Conservation (phyloP, 805 yeast genomes). For the Kodamaea laetipori region DNA sequence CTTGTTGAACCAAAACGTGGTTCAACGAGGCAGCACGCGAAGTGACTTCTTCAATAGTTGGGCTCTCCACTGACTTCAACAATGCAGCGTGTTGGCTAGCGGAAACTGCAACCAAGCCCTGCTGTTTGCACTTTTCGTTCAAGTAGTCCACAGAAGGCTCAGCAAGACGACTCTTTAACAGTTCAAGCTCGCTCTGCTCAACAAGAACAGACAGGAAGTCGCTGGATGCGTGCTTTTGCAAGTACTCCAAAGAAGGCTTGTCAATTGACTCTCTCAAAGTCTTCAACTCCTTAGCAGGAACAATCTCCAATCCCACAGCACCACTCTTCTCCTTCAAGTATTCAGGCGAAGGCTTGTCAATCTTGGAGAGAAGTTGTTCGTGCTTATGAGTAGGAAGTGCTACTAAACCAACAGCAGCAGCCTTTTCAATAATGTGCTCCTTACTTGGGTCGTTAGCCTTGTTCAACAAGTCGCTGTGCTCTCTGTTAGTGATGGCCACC, state of each 20-base stretch:
- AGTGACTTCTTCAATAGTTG: slow-evolving; percentile 32
- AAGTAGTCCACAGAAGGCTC: slow-evolving; percentile 1
- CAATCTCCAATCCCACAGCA: slow-evolving; percentile 7
- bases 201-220: slow-evolving; percentile 15
- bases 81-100: slow-evolving; percentile 16
- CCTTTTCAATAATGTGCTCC: slow-evolving; percentile 17
- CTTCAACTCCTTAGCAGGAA: slow-evolving; percentile 20
- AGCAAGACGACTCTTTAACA: slow-evolving; percentile 15
- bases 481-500: slow-evolving; percentile 12
- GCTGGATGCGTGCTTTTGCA: slow-evolving; percentile 11
- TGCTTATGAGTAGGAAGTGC: slow-evolving; percentile 16
- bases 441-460: slow-evolving; percentile 20
- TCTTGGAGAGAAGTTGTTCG: slow-evolving; percentile 11
- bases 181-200: slow-evolving; percentile 14
- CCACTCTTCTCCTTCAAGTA: slow-evolving; percentile 15
- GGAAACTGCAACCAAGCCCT: slow-evolving; percentile 8
- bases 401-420: slow-evolving; percentile 16
- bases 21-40: slow-evolving; percentile 21
- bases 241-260: slow-evolving; percentile 14
- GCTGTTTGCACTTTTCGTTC: neutral
- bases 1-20: slow-evolving; percentile 14
- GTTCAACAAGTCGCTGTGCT: slow-evolving; percentile 13
- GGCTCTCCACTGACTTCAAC: slow-evolving; percentile 19
- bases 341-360: slow-evolving; percentile 16
- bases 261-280: slow-evolving; percentile 21